Evolutionary conservation across 1,284 basidiomycete genomes (phyloP).

Genomic region (Leccinum subatratum): DNA sequence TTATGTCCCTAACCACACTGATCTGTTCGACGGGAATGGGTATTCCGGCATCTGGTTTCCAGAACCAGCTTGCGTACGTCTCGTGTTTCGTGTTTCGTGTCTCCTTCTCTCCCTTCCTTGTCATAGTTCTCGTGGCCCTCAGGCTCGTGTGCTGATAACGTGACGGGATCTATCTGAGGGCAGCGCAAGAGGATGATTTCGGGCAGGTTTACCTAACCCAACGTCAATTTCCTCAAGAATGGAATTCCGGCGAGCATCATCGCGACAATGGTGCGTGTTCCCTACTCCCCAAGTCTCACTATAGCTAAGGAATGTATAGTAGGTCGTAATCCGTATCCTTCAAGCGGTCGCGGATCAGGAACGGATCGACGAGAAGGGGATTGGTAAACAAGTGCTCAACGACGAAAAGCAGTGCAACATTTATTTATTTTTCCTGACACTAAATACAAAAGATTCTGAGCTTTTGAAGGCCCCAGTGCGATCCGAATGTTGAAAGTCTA

Average conservation of each 20-base stretch:
- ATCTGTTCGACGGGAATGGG: neutral
- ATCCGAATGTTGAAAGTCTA: no score
- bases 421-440: no score
- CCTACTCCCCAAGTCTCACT: neutral
- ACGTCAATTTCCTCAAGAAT: constrained; percentile 91
- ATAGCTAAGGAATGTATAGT: constrained; percentile 5
- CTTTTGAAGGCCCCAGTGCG: no score
- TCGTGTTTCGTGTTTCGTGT: neutral
- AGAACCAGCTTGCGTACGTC: constrained; percentile 90
- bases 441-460: no score
- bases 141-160: neutral
- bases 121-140: neutral
- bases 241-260: constrained; percentile 89
- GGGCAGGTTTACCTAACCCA: constrained; percentile 82
- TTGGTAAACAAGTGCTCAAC: no score
- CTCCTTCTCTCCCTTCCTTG: neutral
- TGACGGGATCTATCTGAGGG: constrained; percentile 46
- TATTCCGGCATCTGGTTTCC: constrained; percentile 31
- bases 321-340: no score
- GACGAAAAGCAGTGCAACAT: no score
- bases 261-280: constrained; percentile 64
- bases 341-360: no score
- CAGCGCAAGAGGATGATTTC: constrained; percentile 92
- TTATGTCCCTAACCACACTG: constrained; percentile 71
- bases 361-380: no score